Conservation (phyloP, 495 filamentous ascomycete species). For the Hyaloscypha bicolor region DNA sequence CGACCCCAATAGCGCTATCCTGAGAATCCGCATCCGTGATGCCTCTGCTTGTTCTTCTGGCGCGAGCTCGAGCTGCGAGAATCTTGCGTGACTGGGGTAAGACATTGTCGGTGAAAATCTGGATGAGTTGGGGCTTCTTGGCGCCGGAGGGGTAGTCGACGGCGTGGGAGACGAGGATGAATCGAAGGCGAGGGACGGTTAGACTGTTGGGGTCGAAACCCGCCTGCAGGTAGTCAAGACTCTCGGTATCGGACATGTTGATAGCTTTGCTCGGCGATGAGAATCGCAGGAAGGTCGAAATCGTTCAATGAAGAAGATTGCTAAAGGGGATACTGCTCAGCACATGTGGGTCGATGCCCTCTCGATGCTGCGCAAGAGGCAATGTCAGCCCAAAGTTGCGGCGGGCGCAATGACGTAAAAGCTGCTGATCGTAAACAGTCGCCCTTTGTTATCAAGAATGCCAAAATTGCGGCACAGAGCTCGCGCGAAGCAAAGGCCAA, state of each 20-base stretch:
- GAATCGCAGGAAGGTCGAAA: neutral
- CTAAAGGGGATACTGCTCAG: neutral
- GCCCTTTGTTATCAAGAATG: neutral
- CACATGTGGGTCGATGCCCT: neutral
- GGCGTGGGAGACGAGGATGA: slow-evolving; percentile 85
- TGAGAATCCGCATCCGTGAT: slow-evolving; percentile 75
- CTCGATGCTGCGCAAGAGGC: neutral
- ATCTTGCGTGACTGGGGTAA: slow-evolving; percentile 76
- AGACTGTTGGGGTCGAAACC: slow-evolving; percentile 82
- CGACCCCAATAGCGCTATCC: slow-evolving; percentile 39
- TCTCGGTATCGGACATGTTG: slow-evolving; percentile 66
- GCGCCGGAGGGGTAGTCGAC: slow-evolving; percentile 79
- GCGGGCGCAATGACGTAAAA: slow-evolving; percentile 15
- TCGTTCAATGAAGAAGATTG: neutral
- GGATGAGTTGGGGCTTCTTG: slow-evolving; percentile 86
- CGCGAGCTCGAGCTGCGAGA: slow-evolving; percentile 69
- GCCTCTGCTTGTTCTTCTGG: slow-evolving; percentile 78
- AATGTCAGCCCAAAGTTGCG: neutral
- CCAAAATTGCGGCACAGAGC: neutral
- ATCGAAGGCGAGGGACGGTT: slow-evolving; percentile 83
- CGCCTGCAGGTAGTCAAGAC: slow-evolving; percentile 76
- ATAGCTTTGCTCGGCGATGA: neutral
- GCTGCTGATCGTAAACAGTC: slow-evolving; percentile 4
- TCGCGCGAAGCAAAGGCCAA: neutral
- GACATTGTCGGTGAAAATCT: slow-evolving; percentile 79